Evolutionary conservation across 2,329 filamentous ascomycete genomes (phyloP).

Genomic region (Sporothrix brunneoviolacea): DNA sequence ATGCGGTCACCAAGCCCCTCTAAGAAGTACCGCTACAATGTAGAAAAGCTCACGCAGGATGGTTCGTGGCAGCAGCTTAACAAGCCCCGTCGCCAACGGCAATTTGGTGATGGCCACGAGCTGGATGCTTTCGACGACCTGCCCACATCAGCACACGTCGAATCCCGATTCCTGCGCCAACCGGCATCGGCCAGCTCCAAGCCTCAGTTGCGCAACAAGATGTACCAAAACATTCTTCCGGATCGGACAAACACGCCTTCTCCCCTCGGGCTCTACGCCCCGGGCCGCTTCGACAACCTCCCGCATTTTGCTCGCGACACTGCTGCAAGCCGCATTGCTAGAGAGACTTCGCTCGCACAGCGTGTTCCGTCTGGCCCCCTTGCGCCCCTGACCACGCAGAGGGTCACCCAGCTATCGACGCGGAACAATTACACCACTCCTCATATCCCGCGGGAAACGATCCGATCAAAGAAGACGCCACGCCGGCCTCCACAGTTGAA

Average conservation of each 20-base stretch:
- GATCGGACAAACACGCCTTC: constrained; percentile 48
- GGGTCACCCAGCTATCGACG: constrained; percentile 46
- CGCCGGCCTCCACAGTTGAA: constrained; percentile 57
- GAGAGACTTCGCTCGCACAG: constrained; percentile 56
- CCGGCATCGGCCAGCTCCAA: constrained; percentile 66
- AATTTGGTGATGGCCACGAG: constrained; percentile 89
- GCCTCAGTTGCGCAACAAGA: constrained; percentile 49
- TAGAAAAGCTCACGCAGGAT: constrained; percentile 35
- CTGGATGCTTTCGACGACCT: constrained; percentile 92
- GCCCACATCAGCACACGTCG: constrained; percentile 74
- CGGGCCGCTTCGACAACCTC: constrained; percentile 46
- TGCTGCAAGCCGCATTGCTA: constrained; percentile 56
- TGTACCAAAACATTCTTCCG: constrained; percentile 48
- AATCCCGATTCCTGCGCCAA: constrained; percentile 76
- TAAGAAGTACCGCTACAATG: constrained; percentile 32
- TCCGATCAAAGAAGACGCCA: constrained; percentile 49
- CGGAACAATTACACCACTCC: constrained; percentile 39
- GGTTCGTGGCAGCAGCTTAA: constrained; percentile 61
- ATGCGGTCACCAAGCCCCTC: constrained; percentile 56
- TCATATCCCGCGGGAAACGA: constrained; percentile 26
- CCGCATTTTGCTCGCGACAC: constrained; percentile 62
- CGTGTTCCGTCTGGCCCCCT: constrained; percentile 48
- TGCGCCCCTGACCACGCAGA: constrained; percentile 48
- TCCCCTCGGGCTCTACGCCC: constrained; percentile 48
- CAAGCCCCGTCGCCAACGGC: constrained; percentile 60